phyloP scores from a whole-genome alignment of 768 basidiomycete species.

The Boletus coccyginus region DNA sequence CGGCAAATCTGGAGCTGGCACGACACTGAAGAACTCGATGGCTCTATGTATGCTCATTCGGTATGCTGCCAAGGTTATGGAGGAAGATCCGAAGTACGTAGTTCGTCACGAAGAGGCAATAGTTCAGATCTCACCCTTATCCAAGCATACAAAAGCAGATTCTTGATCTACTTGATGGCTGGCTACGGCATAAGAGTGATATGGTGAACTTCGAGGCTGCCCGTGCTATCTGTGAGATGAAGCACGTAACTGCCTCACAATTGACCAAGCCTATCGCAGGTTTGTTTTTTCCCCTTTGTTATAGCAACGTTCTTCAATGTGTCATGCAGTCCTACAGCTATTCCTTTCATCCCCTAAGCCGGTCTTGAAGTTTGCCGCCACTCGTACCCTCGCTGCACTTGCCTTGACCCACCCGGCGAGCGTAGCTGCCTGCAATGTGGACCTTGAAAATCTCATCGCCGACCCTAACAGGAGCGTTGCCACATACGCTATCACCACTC shows the following conservation, averaged over 20 bases:
- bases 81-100: conserved; percentile 95
- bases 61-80: conserved; percentile 98
- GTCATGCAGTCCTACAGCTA: conserved; percentile 74
- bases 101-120: not conserved
- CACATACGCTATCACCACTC: conserved; percentile 96
- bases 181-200: conserved; percentile 97
- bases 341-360: conserved; percentile 96
- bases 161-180: conserved; percentile 89
- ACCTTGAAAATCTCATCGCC: conserved; percentile 94
- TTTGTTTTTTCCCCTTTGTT: conserved; percentile 34
- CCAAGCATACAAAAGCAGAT: conserved; percentile 86
- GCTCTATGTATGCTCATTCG: conserved; percentile 98
- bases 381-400: conserved; percentile 88
- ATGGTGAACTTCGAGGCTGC: conserved; percentile 99
- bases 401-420: conserved; percentile 82
- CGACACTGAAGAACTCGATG: conserved; percentile 91
- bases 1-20: conserved; percentile 79
- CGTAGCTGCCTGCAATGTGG: conserved; percentile 92
- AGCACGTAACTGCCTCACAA: conserved; percentile 72
- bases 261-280: conserved; percentile 87
- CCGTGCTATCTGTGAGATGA: conserved; percentile 96
- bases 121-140: not conserved
- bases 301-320: conserved; percentile 5
- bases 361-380: conserved; percentile 94
- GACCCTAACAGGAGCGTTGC: conserved; percentile 95